Evolutionary conservation across 768 basidiomycete genomes (phyloP).

Genomic region (Panaeolus cyanescens): DNA sequence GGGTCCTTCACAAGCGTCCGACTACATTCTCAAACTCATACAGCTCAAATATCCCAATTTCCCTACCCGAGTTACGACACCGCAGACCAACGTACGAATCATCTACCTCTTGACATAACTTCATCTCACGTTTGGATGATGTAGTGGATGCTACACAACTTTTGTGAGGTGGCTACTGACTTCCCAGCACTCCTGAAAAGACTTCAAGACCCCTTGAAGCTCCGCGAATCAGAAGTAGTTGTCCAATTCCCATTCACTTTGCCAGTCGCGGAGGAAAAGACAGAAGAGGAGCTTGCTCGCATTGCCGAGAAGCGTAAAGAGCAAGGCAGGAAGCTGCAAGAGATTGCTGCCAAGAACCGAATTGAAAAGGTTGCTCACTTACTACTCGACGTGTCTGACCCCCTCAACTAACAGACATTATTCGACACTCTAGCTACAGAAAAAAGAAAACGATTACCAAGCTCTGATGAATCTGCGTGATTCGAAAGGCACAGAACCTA

Average conservation of each 20-base stretch:
- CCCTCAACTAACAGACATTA: background rate
- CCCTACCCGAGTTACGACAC: slow-evolving; percentile 76
- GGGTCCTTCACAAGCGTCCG: slow-evolving; percentile 89
- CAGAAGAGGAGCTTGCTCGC: slow-evolving; percentile 84
- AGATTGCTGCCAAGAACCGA: slow-evolving; percentile 83
- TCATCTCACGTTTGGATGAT: background rate
- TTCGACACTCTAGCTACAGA: slow-evolving; percentile 49
- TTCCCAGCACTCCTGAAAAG: slow-evolving; percentile 68
- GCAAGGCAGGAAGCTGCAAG: slow-evolving; percentile 86
- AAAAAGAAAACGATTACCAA: slow-evolving; percentile 77
- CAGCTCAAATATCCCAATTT: slow-evolving; percentile 96
- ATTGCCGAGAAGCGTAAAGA: slow-evolving; percentile 81
- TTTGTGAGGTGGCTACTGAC: slow-evolving; percentile 81
- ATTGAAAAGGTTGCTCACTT: slow-evolving; percentile 70
- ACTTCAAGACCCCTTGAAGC: slow-evolving; percentile 63
- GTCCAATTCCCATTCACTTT: slow-evolving; percentile 87
- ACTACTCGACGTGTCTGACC: background rate
- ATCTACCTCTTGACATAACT: background rate
- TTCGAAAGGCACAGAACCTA: slow-evolving; percentile 55
- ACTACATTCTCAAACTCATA: slow-evolving; percentile 89
- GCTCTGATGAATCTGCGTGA: slow-evolving; percentile 68
- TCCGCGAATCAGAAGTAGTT: slow-evolving; percentile 69
- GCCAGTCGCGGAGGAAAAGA: slow-evolving; percentile 75
- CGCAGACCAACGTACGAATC: slow-evolving; percentile 71
- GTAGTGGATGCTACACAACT: slow-evolving; percentile 90